Evolutionary conservation across 2,329 filamentous ascomycete genomes (phyloP).

Genomic region (Nothomitra cinnamomea): DNA sequence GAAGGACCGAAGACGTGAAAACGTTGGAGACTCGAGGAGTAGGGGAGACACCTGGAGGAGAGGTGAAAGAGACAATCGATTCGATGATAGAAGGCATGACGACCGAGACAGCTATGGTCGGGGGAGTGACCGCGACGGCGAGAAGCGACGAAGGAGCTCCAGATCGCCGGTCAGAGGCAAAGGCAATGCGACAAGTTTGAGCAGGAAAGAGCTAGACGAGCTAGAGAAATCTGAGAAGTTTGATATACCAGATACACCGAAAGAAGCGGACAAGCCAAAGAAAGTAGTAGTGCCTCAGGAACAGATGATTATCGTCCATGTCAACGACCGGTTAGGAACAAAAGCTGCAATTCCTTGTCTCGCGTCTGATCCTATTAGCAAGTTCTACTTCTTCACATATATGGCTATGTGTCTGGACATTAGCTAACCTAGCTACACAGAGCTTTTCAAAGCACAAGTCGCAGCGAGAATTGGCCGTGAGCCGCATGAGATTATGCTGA

Average conservation of each 20-base stretch:
- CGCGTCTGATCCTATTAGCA: constrained; percentile 60
- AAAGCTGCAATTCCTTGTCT: constrained; percentile 86
- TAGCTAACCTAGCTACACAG: constrained; percentile 14
- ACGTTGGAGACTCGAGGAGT: constrained; percentile 25
- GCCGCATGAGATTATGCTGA: constrained; percentile 79
- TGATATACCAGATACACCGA: not conserved
- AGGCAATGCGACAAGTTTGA: not conserved
- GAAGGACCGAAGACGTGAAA: constrained; percentile 30
- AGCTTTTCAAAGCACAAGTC: constrained; percentile 80
- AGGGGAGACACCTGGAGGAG: constrained; percentile 14
- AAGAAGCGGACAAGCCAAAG: not conserved
- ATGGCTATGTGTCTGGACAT: not conserved
- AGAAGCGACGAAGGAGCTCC: not conserved
- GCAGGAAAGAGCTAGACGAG: not conserved
- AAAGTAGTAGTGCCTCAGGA: constrained; percentile 23
- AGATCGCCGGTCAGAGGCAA: not conserved
- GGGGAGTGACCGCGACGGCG: not conserved
- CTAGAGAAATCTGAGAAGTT: constrained; percentile 7
- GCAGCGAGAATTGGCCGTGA: constrained; percentile 77
- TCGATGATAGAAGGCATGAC: constrained; percentile 32
- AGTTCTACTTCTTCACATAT: constrained; percentile 11
- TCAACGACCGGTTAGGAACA: constrained; percentile 93
- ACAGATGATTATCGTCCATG: constrained; percentile 83
- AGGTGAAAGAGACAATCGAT: constrained; percentile 30
- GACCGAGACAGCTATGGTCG: constrained; percentile 27